Percentiles rank a stretch among this genome's conserved stretches.
phyloP scores from a whole-genome alignment of 192 early-diverging fungal species.

The Chytriomyces sp. region DNA sequence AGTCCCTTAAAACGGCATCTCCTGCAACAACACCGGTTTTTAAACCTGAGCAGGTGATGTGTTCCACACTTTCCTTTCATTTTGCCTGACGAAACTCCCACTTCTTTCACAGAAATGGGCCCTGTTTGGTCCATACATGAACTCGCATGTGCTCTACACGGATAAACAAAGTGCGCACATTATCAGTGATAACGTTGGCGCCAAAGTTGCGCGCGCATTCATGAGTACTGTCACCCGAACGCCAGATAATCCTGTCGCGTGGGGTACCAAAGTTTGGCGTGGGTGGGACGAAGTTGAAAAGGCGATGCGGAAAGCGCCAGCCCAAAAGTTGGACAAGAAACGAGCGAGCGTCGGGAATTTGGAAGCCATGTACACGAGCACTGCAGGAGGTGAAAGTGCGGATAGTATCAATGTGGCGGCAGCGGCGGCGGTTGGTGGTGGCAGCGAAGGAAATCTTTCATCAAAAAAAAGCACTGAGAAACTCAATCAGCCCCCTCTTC shows the following conservation, averaged over 20 bases:
- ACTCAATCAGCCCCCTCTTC: background rate
- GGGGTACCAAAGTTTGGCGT: constrained; percentile 72
- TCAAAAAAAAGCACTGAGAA: constrained; percentile 27
- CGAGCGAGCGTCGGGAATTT: constrained; percentile 29
- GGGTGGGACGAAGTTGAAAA: constrained; percentile 78
- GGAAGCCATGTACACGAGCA: constrained; percentile 38
- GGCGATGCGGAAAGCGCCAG: constrained; percentile 41
- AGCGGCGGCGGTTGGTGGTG: constrained; percentile 10
- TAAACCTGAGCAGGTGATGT: constrained; percentile 36
- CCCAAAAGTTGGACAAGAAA: constrained; percentile 44
- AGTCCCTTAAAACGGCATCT: constrained; percentile 2
- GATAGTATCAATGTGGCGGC: constrained; percentile 28
- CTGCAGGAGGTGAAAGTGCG: background rate
- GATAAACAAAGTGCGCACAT: constrained; percentile 68
- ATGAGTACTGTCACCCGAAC: constrained; percentile 56
- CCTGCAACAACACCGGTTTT: background rate
- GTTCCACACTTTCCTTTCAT: background rate
- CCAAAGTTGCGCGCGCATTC: constrained; percentile 68
- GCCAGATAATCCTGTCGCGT: constrained; percentile 29
- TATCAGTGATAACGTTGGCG: constrained; percentile 62
- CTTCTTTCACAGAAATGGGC: constrained; percentile 61
- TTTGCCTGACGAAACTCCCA: background rate
- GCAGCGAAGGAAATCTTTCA: constrained; percentile 41
- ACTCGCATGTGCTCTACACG: constrained; percentile 75
- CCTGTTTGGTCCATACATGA: constrained; percentile 78